Evolutionary conservation across 1,284 basidiomycete species (phyloP), one percentile per base, ranked within the genome.

Genomic region (Phellinidium pouzarii): DNA sequence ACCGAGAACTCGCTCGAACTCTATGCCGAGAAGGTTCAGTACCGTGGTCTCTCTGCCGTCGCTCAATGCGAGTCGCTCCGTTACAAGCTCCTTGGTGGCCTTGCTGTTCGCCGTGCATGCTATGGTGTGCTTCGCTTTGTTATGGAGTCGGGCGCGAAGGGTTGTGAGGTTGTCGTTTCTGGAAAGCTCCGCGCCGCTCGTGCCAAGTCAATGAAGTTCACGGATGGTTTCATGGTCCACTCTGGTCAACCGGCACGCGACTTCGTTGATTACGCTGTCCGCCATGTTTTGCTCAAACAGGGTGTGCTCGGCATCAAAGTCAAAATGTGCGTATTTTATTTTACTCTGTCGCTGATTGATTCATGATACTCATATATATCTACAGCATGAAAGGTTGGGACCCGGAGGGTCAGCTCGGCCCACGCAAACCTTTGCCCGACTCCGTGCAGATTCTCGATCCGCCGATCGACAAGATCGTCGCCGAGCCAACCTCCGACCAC

Each of bases 161-260:
- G 96, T 74, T 98, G 94, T 70, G 96, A 99, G 75, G 96, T 99
- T 61, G 92, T 99, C 68, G 94, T 99, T 61, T 99, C 95, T 61
- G 96, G 96, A 69, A 99, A 99, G 76, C 91, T 99, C 66, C 94
- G 96, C 72, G 96, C 95, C 65, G 96, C 96, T 63, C 94, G 94
- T 83, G 96, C 96, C 68, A 99, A 99, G 78, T 91, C 92, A 46
- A 99, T 99, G 96, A 99, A 99, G 77, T 99, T 99, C 80, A 97
- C 94, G 69, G 96, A 99, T 67, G 96, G 96, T 50, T 98, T 97
- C 87, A 98, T 99, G 93, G 95, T 99, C 72, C 96, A 99, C 86
- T 98, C 96, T 61, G 96, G 96, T 83, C 95, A 99, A 77, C 96
- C 96, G 64, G 87, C 85, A 54, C 78, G 86, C 59, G 96, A 99